Base-by-base conservation (phyloP, 2,329 filamentous ascomycete genomes). In the Knufia petricola region DNA sequence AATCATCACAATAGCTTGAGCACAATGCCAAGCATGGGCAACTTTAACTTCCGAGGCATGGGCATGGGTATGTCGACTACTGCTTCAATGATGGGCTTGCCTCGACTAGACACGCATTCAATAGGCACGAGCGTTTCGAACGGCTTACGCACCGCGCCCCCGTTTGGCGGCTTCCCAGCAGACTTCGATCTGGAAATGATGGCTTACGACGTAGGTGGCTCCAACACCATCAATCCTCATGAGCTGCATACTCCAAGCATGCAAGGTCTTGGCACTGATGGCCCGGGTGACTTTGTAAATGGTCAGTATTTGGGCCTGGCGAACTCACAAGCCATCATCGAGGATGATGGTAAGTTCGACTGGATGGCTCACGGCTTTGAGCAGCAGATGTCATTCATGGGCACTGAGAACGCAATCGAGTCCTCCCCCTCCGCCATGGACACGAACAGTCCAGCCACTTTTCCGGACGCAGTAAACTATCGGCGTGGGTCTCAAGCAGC, bases 401-500 rank as follows among this genome's bases (percentile, higher is more conserved):
- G 77, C 49, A 84, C 84, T 60, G 88, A 95, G 58, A 84, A 82
- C 56, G 87, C 86, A 23, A 78, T 95, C 47, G 88, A 85, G 51
- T 96, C 92, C 9, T 96, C 92, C 12, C 92, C 92, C 13, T 96
- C 92, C 7, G 88, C 88, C 40, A 90, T 96, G 65, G 96, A 90
- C 70, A 94, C 87, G 37, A 87, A 86, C 51, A 96, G 89, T 67
- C 89, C 94, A 62, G 90, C 85, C 64, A 86, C 84, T 44, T 85
- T 89, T 65, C 94, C 87, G 66, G 92, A 96, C 63, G 81, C 88
- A 51, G 88, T 95, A 83, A n/a, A 9, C 23, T 12, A 38, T 9
- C 7, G 23, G 23, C 34, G 19, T 19, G 34, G 44, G 13, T 47
- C 32, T 47, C 44, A 39, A 15, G 74, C 92, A 50, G 88, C 95